These are phyloP conservation scores for Ophiocordyceps robertsii DNA, from an alignment of 2,329 filamentous ascomycete genomes.

Conservation along the genomic window DNA sequence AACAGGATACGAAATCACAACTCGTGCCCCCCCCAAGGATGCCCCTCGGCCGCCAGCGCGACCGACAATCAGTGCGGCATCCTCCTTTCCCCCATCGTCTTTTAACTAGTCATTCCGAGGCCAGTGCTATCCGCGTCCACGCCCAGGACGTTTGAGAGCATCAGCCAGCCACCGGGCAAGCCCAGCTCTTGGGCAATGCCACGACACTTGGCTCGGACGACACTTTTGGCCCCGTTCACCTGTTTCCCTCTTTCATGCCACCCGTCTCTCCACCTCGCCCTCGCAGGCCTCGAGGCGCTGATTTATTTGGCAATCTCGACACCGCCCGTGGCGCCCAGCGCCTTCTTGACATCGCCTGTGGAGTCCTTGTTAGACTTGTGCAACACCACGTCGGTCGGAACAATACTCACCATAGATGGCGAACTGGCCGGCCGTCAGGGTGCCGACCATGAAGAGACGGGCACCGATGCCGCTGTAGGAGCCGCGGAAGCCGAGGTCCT, in stretches of 20 bases:
- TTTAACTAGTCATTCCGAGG: not conserved
- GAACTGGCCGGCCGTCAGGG: conserved; percentile 69
- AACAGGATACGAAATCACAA: conserved; percentile 4
- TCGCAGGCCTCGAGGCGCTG: not conserved
- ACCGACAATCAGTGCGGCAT: not conserved
- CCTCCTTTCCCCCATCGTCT: not conserved
- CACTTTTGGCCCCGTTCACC: not conserved
- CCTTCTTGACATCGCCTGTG: conserved; percentile 48
- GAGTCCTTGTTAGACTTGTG: no score
- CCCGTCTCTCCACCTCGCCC: not conserved
- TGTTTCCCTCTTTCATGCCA: not conserved
- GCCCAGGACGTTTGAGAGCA: not conserved
- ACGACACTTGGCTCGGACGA: not conserved
- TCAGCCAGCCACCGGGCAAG: conserved; percentile 2
- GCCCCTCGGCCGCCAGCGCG: not conserved
- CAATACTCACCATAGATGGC: conserved; percentile 55
- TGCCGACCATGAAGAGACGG: conserved; percentile 50
- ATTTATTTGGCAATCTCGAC: conserved; percentile 13
- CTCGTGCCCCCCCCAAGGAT: not conserved
- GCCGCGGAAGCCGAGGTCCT: conserved; percentile 70
- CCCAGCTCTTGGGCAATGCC: conserved; percentile 7
- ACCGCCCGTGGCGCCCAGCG: conserved; percentile 23
- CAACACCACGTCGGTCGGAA: not conserved
- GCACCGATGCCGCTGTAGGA: conserved; percentile 73
- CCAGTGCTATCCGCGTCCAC: conserved; percentile 1